Evolutionary conservation across 2,329 filamentous ascomycete genomes (phyloP).

Genomic region (Xylariaceae sp.): DNA sequence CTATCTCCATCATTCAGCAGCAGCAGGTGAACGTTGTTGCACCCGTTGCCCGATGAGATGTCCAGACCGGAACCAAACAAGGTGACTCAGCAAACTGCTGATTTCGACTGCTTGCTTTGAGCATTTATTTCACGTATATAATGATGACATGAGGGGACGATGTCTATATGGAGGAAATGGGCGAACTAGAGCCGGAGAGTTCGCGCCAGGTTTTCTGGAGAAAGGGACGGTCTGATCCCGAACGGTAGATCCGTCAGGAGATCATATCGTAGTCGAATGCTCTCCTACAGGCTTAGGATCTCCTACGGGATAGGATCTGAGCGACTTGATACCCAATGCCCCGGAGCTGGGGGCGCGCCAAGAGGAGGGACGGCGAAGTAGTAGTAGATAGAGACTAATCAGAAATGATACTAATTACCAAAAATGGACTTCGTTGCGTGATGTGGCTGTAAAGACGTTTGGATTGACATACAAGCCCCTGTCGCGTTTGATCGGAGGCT

Average conservation of each 20-base stretch:
- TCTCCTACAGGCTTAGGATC: constrained; percentile 1
- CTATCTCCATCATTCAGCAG: constrained; percentile 10
- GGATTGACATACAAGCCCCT: neutral
- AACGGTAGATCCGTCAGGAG: constrained; percentile 2
- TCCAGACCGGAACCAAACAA: neutral
- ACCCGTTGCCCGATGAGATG: neutral
- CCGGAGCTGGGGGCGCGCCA: no score
- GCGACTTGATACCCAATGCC: neutral
- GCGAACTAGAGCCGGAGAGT: neutral
- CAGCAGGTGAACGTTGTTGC: neutral
- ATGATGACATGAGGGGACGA: no score
- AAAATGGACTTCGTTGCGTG: no score
- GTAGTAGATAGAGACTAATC: neutral
- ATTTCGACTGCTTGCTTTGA: no score
- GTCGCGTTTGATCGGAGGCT: neutral
- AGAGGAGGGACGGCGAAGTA: neutral
- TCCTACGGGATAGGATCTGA: constrained; percentile 10
- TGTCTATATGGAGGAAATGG: no score
- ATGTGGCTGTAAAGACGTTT: no score
- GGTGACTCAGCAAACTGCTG: no score
- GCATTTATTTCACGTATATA: no score
- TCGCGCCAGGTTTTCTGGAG: constrained; percentile 1
- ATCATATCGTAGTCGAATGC: neutral
- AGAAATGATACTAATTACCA: no score
- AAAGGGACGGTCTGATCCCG: neutral